Percentiles rank a stretch among this genome's conserved stretches.
Evolutionary conservation across 805 yeast genomes (phyloP).

Genomic region (Spathaspora girioi): DNA sequence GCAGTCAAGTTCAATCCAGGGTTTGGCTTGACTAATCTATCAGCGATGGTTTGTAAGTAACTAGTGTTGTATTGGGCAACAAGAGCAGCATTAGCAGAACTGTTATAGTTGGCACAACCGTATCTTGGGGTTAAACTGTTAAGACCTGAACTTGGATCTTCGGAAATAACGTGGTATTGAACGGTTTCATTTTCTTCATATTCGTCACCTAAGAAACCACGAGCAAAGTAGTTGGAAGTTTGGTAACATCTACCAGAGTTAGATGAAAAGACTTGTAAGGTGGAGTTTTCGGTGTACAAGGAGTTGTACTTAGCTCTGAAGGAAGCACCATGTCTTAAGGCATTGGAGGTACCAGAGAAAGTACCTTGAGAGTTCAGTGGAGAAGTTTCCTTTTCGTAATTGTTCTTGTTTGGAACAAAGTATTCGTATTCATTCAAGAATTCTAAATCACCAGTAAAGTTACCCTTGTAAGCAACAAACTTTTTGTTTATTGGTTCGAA

Average conservation of each 20-base stretch:
- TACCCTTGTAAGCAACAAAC: conserved; percentile 20
- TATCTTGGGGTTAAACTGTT: conserved; percentile 56
- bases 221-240: conserved; percentile 53
- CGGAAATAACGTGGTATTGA: conserved; percentile 43
- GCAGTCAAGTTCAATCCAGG: conserved; percentile 51
- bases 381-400: conserved; percentile 50
- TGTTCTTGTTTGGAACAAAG: conserved; percentile 34
- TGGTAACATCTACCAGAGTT: conserved; percentile 53
- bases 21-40: conserved; percentile 53
- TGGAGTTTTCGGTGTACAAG: conserved; percentile 33
- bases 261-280: conserved; percentile 51
- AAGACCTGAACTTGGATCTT: conserved; percentile 47
- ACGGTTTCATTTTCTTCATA: conserved; percentile 24
- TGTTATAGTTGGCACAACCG: conserved; percentile 38
- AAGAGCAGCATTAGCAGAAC: conserved; percentile 18
- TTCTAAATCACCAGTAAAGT: conserved; percentile 46
- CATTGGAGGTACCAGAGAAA: conserved; percentile 51
- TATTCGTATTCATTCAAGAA: conserved; percentile 55
- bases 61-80: conserved; percentile 25
- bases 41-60: conserved; percentile 52
- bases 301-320: conserved; percentile 48
- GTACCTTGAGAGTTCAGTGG: conserved; percentile 40
- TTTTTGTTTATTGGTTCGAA: conserved; percentile 24
- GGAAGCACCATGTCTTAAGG: conserved; percentile 45
- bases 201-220: conserved; percentile 53